These are phyloP conservation scores for Sedum album DNA, from an alignment of 164 flowering plant species.

Conservation along the genomic window DNA sequence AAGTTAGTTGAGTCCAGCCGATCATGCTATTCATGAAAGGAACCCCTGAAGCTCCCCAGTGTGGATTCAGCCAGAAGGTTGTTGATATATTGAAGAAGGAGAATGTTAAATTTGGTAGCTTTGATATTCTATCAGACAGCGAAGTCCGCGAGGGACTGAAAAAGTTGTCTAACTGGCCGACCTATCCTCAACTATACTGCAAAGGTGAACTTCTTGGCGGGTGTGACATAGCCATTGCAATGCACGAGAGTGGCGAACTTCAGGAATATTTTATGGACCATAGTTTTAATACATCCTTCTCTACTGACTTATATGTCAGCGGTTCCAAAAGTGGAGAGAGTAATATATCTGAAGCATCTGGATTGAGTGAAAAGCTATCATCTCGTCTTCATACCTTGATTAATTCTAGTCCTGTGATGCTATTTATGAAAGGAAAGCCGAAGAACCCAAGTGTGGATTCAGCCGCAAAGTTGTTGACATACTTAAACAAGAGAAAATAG, in stretches of 20 bases:
- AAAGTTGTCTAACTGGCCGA: conserved; percentile 86
- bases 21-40: conserved; percentile 97
- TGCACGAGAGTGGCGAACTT: conserved; percentile 89
- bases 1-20: conserved; percentile 61
- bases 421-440: conserved; percentile 91
- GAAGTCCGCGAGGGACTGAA: conserved; percentile 89
- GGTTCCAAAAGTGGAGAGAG: conserved; percentile 31
- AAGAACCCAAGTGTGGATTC: conserved; percentile 91
- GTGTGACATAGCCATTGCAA: conserved; percentile 69
- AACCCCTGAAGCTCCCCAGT: conserved; percentile 67
- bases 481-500: conserved; percentile 63
- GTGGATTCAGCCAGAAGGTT: conserved; percentile 85
- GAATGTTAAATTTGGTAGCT: conserved; percentile 72
- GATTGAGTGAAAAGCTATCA: conserved; percentile 37
- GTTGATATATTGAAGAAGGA: conserved; percentile 68
- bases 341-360: conserved; percentile 48
- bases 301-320: conserved; percentile 15
- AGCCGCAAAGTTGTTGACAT: conserved; percentile 83
- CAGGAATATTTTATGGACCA: conserved; percentile 62
- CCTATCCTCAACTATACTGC: conserved; percentile 89
- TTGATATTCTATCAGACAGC: conserved; percentile 70
- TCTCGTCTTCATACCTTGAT: conserved; percentile 48
- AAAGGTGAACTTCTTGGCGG: conserved; percentile 95
- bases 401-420: conserved; percentile 60
- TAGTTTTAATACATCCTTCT: conserved; percentile 27